phyloP scores from a whole-genome alignment of 106 monocot species.

The Allium fistulosum region DNA sequence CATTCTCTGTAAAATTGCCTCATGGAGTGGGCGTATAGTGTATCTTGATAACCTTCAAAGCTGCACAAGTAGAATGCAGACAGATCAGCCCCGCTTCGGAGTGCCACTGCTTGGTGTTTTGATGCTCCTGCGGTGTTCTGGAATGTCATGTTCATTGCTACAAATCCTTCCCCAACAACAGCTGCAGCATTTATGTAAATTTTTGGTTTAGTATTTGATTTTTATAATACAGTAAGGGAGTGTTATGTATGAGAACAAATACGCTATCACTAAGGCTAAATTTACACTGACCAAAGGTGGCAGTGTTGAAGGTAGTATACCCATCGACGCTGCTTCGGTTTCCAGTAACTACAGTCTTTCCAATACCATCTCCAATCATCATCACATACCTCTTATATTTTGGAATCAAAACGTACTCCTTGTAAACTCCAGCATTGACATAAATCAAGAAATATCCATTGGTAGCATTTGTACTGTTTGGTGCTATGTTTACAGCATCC shows the following conservation, averaged over 20 bases:
- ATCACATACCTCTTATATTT: background rate
- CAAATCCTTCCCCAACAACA: conserved; percentile 70
- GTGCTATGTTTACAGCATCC: conserved; percentile 35
- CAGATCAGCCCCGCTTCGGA: conserved; percentile 67
- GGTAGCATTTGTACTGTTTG: conserved; percentile 24
- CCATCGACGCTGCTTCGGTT: background rate
- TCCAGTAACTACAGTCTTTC: background rate
- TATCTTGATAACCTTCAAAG: conserved; percentile 81
- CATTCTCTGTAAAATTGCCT: conserved; percentile 76
- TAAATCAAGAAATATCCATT: conserved; percentile 46
- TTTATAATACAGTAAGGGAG: background rate
- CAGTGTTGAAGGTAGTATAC: background rate
- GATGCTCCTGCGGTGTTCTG: conserved; percentile 71
- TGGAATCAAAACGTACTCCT: conserved; percentile 35
- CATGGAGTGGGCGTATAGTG: conserved; percentile 73
- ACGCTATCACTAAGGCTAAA: background rate
- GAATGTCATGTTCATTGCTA: conserved; percentile 63
- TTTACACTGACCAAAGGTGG: background rate
- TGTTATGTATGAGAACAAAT: background rate
- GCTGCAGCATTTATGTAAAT: conserved; percentile 19
- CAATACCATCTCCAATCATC: background rate
- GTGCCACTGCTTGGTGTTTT: conserved; percentile 72
- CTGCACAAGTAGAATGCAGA: conserved; percentile 75
- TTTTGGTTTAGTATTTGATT: background rate
- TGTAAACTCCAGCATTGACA: conserved; percentile 37